Conservation (phyloP, 208 protist species). For the Crithidia thermophila region DNA sequence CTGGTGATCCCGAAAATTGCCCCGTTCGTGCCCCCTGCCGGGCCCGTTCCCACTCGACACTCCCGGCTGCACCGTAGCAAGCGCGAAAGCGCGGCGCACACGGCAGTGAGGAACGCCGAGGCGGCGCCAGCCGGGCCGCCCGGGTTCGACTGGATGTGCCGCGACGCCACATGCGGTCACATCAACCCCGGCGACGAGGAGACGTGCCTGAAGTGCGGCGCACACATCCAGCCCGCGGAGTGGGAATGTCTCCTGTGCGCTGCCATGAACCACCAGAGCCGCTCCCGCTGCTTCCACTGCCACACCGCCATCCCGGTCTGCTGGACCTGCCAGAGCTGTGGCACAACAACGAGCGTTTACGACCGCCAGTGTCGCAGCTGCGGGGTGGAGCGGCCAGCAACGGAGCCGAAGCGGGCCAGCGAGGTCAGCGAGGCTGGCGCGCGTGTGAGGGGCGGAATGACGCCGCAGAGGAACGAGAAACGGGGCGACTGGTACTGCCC, state of each 20-base stretch:
- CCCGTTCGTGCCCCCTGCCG: slow-evolving; percentile 9
- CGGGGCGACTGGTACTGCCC: slow-evolving; percentile 76
- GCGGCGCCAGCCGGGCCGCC: slow-evolving; percentile 50
- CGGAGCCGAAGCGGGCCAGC: slow-evolving; percentile 47
- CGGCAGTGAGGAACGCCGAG: slow-evolving; percentile 4
- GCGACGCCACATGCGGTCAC: slow-evolving; percentile 52
- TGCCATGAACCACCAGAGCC: slow-evolving; percentile 79
- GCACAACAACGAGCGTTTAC: slow-evolving; percentile 74
- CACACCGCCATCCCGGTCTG: slow-evolving; percentile 61
- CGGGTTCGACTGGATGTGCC: slow-evolving; percentile 91
- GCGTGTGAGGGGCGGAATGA: not conserved
- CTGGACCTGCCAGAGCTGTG: slow-evolving; percentile 71
- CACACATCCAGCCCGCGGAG: slow-evolving; percentile 61
- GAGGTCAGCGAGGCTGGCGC: slow-evolving; percentile 25
- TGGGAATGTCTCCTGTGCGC: slow-evolving; percentile 86
- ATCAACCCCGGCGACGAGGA: slow-evolving; percentile 86
- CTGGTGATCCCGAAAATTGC: slow-evolving; percentile 15
- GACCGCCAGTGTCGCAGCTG: slow-evolving; percentile 72
- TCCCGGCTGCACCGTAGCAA: slow-evolving; percentile 16
- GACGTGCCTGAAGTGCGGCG: slow-evolving; percentile 57
- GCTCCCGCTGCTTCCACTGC: slow-evolving; percentile 82
- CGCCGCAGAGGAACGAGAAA: slow-evolving; percentile 3
- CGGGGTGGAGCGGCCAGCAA: slow-evolving; percentile 35
- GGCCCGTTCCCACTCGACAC: slow-evolving; percentile 9
- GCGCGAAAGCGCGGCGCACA: not conserved